Conservation (phyloP, 164 flowering plant species). For the Magnolia kwangsiensis region DNA sequence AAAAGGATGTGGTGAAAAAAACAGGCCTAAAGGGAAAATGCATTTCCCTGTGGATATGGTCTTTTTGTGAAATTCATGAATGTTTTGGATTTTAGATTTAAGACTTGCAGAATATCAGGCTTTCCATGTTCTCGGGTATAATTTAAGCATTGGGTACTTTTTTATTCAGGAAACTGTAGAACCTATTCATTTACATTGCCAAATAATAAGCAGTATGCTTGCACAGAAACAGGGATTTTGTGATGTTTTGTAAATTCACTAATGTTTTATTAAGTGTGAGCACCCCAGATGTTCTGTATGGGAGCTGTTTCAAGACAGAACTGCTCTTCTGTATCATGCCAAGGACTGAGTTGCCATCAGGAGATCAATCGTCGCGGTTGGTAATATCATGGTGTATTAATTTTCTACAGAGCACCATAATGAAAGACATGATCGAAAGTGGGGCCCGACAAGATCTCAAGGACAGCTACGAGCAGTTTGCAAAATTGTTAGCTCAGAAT, state of each 20-base stretch:
- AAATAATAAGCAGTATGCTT: no score
- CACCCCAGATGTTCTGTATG: conserved; percentile 89
- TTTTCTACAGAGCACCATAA: conserved; percentile 88
- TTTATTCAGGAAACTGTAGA: no score
- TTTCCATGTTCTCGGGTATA: no score
- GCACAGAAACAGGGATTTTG: no score
- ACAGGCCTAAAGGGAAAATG: no score
- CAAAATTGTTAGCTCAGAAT: conserved; percentile 44
- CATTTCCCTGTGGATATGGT: no score
- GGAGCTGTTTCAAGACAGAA: conserved; percentile 65
- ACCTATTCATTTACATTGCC: no score
- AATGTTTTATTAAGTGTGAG: conserved; percentile 61
- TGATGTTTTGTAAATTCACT: conserved; percentile 10
- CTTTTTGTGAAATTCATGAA: no score
- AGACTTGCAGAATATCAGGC: no score
- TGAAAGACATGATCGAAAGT: conserved; percentile 90
- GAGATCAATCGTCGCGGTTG: conserved; percentile 65
- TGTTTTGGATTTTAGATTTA: no score
- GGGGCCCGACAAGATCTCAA: conserved; percentile 87
- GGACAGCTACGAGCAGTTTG: conserved; percentile 65
- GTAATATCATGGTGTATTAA: conserved; percentile 88
- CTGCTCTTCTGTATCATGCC: conserved; percentile 75
- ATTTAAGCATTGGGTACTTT: no score
- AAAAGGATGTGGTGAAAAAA: no score
- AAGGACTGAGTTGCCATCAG: conserved; percentile 81